Base-by-base conservation (phyloP, 2,329 filamentous ascomycete species). In the Talaromyces albobiverticillius region DNA sequence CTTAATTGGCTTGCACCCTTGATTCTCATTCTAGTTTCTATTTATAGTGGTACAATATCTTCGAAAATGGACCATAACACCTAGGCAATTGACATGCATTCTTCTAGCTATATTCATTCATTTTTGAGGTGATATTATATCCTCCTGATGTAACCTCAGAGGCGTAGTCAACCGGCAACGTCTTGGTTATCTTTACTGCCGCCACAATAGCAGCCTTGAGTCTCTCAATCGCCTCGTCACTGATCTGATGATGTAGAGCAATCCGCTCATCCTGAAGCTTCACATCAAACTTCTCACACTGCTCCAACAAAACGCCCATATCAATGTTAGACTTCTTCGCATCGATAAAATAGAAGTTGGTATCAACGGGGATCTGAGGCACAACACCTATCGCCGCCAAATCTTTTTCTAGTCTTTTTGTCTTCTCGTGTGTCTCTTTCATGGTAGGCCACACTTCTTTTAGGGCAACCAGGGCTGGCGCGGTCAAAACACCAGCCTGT, bases 341-440 rank as follows among this genome's bases (percentile, higher is more conserved):
- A 20, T 64, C 60, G 20, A 64, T 62, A 42, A 64, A 64, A 38
- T 51, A 63, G 46, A 64, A 64, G 47, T 65, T 64, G 2, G 61
- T 65, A 60, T 68, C 57, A 45, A 68, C 60, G 55, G 66, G 65
- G 56, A 68, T 66, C 59, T 82, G 54, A 68, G 68, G 32, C 77
- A 81, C 57, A 77, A 81, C 60, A 75, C 78, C n/a, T 72, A 81
- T 53, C 72, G 75, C 25, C 9, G 23, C 54, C 46, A 64, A 50
- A 25, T 64, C 61, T 18, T 52, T 50, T 22, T 53, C 62, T 18
- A 65, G 41, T 41, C 49, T 58, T 53, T 63, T 64, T 8, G 57
- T 55, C 38, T 56, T 62, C 25, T 55, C 53, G 41, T 65, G 61
- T 11, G 61, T 65, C 26, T 58, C 48, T 45, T 58, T 57, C 60